Percentiles rank a stretch among this genome's conserved stretches.
phyloP scores from a whole-genome alignment of 352 stramenopile species.

The Thalassiosira tumida region DNA sequence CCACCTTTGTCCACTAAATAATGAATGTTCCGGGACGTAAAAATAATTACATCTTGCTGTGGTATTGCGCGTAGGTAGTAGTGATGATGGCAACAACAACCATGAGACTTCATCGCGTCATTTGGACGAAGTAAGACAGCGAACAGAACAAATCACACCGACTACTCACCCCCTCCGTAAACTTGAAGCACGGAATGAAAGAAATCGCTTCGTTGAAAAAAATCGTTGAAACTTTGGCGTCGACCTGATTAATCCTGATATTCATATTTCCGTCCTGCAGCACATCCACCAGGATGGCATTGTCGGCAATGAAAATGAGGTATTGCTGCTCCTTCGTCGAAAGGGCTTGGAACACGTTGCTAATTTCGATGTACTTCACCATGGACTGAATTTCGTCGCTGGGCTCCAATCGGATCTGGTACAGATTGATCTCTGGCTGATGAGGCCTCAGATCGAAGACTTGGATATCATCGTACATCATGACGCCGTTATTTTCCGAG shows the following conservation, averaged over 20 bases:
- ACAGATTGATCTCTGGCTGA: conserved; percentile 86
- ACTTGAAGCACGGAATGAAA: conserved; percentile 88
- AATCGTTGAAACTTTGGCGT: conserved; percentile 84
- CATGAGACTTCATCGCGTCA: background rate
- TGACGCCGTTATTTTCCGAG: conserved; percentile 82
- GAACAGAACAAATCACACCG: background rate
- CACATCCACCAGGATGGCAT: conserved; percentile 82
- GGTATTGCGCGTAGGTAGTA: too few species aligned
- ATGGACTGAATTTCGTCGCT: conserved; percentile 80
- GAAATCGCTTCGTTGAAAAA: conserved; percentile 87
- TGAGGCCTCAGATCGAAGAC: conserved; percentile 83
- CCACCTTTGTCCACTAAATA: conserved; percentile 83
- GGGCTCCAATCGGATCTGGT: conserved; percentile 78
- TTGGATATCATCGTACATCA: conserved; percentile 85
- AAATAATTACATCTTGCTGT: conserved; percentile 84
- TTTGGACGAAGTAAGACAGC: background rate
- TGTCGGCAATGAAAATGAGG: conserved; percentile 86
- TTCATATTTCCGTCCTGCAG: conserved; percentile 70
- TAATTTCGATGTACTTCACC: conserved; percentile 87
- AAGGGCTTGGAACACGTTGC: conserved; percentile 82
- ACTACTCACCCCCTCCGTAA: conserved; percentile 66
- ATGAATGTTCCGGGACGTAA: conserved; percentile 83
- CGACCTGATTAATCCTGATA: conserved; percentile 84
- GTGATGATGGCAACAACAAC: background rate
- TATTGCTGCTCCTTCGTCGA: conserved; percentile 78